Conservation (phyloP, 2,329 filamentous ascomycete species). For the Beauveria sp. region DNA sequence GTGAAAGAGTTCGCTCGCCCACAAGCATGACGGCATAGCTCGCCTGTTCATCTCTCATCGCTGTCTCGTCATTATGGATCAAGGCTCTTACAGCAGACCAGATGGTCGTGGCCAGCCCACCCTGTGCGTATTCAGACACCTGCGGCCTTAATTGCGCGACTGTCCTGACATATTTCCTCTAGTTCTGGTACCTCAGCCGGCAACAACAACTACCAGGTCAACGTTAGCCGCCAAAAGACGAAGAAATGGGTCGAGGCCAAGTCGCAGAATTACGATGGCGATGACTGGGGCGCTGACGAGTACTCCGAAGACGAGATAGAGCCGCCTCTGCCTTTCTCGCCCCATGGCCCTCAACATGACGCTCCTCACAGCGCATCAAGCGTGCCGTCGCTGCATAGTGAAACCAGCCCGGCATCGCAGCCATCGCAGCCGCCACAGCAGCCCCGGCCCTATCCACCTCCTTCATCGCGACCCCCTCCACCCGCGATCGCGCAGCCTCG, state of each 20-base stretch:
- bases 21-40: conserved; percentile 1
- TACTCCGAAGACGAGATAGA: conserved; percentile 46
- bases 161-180: neutral
- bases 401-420: conserved; percentile 15
- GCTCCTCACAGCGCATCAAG: neutral
- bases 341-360: conserved; percentile 2
- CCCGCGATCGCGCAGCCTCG: neutral
- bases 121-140: neutral
- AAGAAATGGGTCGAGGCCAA: conserved; percentile 94
- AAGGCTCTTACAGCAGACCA: conserved; percentile 11
- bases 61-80: conserved; percentile 4
- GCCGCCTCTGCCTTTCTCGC: conserved; percentile 11
- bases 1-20: neutral
- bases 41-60: neutral
- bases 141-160: neutral
- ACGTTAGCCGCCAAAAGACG: conserved; percentile 83
- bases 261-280: conserved; percentile 78
- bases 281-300: conserved; percentile 79
- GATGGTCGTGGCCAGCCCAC: conserved; percentile 10
- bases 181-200: neutral
- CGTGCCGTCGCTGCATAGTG: conserved; percentile 18
- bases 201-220: conserved; percentile 59
- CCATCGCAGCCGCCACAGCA: neutral
- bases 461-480: neutral
- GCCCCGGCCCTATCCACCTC: neutral